Percentiles rank a stretch among this genome's conserved stretches.
phyloP scores from a whole-genome alignment of 768 basidiomycete species.

The Gelatoporia subvermispora region DNA sequence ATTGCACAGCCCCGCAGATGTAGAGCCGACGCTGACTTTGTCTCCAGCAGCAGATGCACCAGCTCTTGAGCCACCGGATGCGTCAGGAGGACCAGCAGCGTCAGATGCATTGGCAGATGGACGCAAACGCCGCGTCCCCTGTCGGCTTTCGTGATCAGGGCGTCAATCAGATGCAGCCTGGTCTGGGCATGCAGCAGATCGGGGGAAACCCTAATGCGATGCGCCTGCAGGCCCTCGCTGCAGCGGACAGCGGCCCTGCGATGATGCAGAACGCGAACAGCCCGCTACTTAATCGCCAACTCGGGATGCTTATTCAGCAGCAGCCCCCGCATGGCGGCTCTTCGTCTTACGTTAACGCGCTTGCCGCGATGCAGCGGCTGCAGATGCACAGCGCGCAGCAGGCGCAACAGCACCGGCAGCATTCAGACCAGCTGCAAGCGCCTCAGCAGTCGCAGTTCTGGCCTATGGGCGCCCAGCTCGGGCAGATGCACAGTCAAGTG shows the following conservation, averaged over 20 bases:
- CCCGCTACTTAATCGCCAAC: slow-evolving; percentile 4
- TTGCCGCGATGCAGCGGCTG: slow-evolving; percentile 3
- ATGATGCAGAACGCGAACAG: not conserved
- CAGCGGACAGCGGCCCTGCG: slow-evolving; percentile 1
- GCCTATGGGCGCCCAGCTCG: not conserved
- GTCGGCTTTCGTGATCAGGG: slow-evolving; percentile 2
- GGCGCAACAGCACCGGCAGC: slow-evolving; percentile 12
- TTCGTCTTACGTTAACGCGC: not conserved
- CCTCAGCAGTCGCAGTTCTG: not conserved
- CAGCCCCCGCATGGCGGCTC: slow-evolving; percentile 9
- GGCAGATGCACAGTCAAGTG: slow-evolving; percentile 8
- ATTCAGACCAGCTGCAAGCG: slow-evolving; percentile 13
- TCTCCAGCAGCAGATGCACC: slow-evolving; percentile 12
- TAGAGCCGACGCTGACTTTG: not conserved
- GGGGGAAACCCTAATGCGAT: too few species aligned
- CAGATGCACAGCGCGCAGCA: slow-evolving; percentile 9
- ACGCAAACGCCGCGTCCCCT: too few species aligned
- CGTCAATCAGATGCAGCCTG: slow-evolving; percentile 11
- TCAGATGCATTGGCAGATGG: slow-evolving; percentile 14
- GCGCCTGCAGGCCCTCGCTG: too few species aligned
- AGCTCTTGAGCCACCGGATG: slow-evolving; percentile 6
- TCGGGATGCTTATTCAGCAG: slow-evolving; percentile 12
- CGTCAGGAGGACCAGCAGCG: slow-evolving; percentile 5
- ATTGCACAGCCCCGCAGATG: too few species aligned
- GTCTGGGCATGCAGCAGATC: slow-evolving; percentile 9